Percentiles rank a stretch among this genome's conserved stretches.
Conservation (phyloP, 1,139 yeast species). For the Protomyces inundatus region DNA sequence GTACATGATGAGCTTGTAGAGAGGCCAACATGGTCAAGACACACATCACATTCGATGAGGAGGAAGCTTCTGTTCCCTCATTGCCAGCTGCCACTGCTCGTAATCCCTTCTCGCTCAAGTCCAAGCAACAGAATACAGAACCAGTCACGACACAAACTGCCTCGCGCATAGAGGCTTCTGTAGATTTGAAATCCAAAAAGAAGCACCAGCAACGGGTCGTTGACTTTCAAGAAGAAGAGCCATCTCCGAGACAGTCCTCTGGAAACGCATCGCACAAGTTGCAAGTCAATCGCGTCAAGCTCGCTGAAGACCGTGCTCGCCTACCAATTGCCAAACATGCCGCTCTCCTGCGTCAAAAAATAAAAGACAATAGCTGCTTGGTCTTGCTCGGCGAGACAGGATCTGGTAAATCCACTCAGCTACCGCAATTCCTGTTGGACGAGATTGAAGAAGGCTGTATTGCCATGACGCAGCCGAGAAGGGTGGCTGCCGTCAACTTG, state of each 20-base stretch:
- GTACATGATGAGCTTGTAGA: not conserved
- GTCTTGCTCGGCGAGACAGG: constrained; percentile 95
- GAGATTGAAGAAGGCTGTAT: constrained; percentile 47
- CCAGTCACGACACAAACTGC: not conserved
- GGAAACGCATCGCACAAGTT: not conserved
- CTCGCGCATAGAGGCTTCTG: not conserved
- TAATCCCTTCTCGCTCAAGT: constrained; percentile 2
- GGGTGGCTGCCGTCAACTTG: constrained; percentile 93
- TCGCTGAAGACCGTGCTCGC: constrained; percentile 9
- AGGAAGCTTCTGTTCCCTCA: not conserved
- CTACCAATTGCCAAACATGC: constrained; percentile 45
- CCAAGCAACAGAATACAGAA: not conserved
- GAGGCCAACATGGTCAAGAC: constrained; percentile 16
- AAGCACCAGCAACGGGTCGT: not conserved
- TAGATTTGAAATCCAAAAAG: not conserved
- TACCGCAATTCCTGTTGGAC: constrained; percentile 66
- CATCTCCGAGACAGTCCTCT: not conserved
- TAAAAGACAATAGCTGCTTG: constrained; percentile 58
- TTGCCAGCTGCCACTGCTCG: not conserved
- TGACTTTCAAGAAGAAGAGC: not conserved
- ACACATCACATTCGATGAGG: constrained; percentile 21
- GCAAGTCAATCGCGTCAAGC: constrained; percentile 8
- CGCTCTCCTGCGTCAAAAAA: constrained; percentile 54
- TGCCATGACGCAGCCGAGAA: constrained; percentile 94
- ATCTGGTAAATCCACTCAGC: constrained; percentile 92